Percentiles rank a stretch among this genome's conserved stretches.
Conservation (phyloP, 306 rosid genomes). For the Vigna mungo region DNA sequence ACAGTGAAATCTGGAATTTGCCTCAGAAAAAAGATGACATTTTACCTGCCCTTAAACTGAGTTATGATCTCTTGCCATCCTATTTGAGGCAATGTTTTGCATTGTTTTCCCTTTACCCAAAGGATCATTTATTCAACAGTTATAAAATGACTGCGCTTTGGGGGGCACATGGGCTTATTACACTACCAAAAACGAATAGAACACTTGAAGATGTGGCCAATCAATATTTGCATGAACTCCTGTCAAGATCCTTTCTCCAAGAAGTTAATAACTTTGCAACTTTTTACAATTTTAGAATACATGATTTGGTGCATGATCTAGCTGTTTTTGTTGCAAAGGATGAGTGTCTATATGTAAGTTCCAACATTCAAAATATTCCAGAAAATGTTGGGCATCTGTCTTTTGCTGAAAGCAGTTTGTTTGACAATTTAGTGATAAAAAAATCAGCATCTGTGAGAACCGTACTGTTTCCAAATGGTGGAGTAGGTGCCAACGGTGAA, state of each 20-base stretch:
- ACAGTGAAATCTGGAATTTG: conserved; percentile 24
- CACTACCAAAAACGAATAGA: not conserved
- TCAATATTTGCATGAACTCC: too few species aligned
- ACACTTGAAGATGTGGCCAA: too few species aligned
- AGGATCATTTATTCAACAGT: not conserved
- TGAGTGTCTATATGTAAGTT: not conserved
- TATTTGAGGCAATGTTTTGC: conserved; percentile 50
- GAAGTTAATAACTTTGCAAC: too few species aligned
- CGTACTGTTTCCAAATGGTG: not conserved
- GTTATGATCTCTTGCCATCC: conserved; percentile 49
- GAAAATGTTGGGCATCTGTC: not conserved
- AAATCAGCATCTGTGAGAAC: not conserved
- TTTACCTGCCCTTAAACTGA: conserved; percentile 43
- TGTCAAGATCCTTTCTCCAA: too few species aligned
- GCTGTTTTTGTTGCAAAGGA: not conserved
- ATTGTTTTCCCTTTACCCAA: conserved; percentile 33
- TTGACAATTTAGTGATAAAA: not conserved
- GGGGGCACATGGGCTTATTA: conserved; percentile 50
- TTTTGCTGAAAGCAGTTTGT: not conserved
- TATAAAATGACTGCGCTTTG: not conserved
- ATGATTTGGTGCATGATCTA: too few species aligned
- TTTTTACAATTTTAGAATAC: too few species aligned
- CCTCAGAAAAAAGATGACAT: conserved; percentile 25
- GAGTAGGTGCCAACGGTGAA: not conserved
- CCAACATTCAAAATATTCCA: not conserved